Evolutionary conservation across 495 filamentous ascomycete genomes (phyloP).

Genomic region (Annulohypoxylon maeteangense): DNA sequence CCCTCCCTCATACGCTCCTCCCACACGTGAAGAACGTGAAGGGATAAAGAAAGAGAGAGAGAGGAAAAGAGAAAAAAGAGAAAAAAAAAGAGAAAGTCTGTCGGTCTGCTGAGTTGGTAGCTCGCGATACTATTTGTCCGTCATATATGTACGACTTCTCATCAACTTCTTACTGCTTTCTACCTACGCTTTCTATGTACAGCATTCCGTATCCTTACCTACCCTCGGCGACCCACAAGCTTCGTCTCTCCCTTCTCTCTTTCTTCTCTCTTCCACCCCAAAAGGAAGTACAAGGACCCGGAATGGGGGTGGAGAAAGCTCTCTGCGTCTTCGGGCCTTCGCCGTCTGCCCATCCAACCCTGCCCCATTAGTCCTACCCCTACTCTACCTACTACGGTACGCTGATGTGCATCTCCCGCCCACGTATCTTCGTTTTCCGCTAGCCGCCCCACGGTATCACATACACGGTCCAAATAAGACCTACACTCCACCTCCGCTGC

Average conservation of each 20-base stretch:
- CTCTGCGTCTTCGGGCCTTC: conserved; percentile 44
- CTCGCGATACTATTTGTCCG: conserved; percentile 21
- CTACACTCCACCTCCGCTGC: conserved; percentile 51
- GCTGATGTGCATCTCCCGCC: conserved; percentile 46
- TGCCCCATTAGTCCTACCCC: conserved; percentile 47
- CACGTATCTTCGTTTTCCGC: conserved; percentile 46
- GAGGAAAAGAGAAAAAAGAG: too few relatives aligned
- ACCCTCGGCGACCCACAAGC: conserved; percentile 27
- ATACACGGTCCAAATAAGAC: conserved; percentile 51
- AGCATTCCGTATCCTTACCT: conserved; percentile 4
- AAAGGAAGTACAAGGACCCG: conserved; percentile 34
- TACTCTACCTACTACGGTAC: conserved; percentile 42
- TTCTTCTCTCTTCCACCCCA: conserved; percentile 11
- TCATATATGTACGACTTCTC: conserved; percentile 24
- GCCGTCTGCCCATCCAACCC: conserved; percentile 45
- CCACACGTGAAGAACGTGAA: conserved; percentile 39
- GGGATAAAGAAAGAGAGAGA: too few relatives aligned
- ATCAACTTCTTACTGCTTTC: conserved; percentile 26
- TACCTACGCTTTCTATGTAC: neutral
- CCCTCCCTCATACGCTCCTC: conserved; percentile 24
- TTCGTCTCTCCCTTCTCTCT: conserved; percentile 16
- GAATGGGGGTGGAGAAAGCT: conserved; percentile 47
- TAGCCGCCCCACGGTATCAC: conserved; percentile 51
- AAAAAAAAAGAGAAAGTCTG: conserved; percentile 15
- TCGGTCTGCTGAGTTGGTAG: conserved; percentile 20